Conservation (phyloP, 148 eudicot species). For the Cornus kousa region DNA sequence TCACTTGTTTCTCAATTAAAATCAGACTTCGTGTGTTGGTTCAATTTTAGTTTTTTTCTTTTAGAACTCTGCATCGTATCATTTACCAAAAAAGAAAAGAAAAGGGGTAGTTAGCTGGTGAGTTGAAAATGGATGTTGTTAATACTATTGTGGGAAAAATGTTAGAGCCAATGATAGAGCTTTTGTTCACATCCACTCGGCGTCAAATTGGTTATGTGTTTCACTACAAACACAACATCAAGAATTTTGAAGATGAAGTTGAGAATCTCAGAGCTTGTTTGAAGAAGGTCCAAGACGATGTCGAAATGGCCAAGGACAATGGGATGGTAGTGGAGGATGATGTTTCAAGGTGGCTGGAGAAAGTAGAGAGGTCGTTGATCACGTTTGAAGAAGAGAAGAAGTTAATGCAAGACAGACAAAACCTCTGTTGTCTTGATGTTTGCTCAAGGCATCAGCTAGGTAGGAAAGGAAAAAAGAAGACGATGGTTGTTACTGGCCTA, state of each 20-base stretch:
- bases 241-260: neutral
- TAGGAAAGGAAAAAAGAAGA: neutral
- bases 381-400: neutral
- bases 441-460: neutral
- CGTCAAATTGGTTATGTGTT: neutral
- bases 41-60: too few species aligned
- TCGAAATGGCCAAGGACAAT: neutral
- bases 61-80: too few species aligned
- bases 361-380: neutral
- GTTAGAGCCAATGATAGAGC: neutral
- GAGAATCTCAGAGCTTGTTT: neutral
- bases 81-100: too few species aligned
- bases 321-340: neutral
- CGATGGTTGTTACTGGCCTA: neutral
- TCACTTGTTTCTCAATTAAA: too few species aligned
- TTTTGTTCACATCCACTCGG: neutral
- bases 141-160: too few species aligned
- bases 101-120: too few species aligned
- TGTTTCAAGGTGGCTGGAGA: neutral
- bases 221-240: neutral
- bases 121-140: too few species aligned
- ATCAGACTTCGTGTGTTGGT: too few species aligned
- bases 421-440: neutral
- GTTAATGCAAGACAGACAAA: neutral
- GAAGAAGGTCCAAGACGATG: neutral